phyloP scores from a whole-genome alignment of 805 yeast species.

The Pichia kluyveri region DNA sequence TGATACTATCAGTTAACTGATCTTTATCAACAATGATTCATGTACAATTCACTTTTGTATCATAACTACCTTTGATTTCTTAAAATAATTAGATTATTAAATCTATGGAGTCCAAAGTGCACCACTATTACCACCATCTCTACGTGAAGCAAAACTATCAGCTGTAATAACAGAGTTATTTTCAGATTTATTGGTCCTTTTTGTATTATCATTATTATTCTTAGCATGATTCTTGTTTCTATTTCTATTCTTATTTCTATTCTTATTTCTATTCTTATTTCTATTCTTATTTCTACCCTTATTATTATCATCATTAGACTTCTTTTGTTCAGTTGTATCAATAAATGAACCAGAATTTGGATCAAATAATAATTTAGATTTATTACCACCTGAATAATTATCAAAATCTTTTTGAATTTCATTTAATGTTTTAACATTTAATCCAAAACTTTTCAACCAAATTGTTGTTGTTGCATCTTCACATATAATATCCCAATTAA shows the following conservation, averaged over 20 bases:
- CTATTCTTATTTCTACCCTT: background rate
- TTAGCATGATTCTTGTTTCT: background rate
- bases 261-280: constrained; percentile 25
- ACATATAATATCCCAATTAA: constrained; percentile 48
- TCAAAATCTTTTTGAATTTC: constrained; percentile 38
- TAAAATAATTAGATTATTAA: too few relatives aligned
- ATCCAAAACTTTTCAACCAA: constrained; percentile 47
- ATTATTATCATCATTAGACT: constrained; percentile 24
- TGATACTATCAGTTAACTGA: too few relatives aligned
- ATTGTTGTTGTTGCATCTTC: constrained; percentile 48
- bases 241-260: background rate
- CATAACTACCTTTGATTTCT: too few relatives aligned
- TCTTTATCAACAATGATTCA: too few relatives aligned
- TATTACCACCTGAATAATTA: constrained; percentile 4
- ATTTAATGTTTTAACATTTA: constrained; percentile 41
- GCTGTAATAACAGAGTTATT: background rate
- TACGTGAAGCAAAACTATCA: constrained; percentile 53
- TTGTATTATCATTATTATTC: constrained; percentile 14
- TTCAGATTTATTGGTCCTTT: constrained; percentile 21
- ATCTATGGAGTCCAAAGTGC: constrained; percentile 46
- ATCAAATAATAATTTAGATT: constrained; percentile 4
- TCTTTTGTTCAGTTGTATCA: background rate
- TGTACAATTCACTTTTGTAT: too few relatives aligned
- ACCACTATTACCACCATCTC: constrained; percentile 50
- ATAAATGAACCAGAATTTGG: constrained; percentile 1